Evolutionary conservation across 306 rosid species (phyloP), one percentile per base, ranked within the genome.

Genomic region (Herpetospermum pedunculosum): DNA sequence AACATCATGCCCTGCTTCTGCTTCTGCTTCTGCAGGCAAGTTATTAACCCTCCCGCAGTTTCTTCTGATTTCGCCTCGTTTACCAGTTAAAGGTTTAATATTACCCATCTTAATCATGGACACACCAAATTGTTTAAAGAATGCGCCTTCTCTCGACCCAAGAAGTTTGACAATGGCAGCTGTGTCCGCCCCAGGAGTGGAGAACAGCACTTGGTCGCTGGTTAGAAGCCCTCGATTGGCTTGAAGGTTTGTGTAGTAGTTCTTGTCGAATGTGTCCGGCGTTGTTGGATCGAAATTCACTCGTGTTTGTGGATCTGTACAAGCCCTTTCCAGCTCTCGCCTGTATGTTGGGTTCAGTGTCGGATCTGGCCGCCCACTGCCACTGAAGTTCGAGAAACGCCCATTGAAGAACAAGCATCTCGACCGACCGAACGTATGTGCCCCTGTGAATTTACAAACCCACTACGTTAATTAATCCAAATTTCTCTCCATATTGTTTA

Each of bases 91-190:
- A 0, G 90, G 92, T 59, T 74, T 85, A 0, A 92, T 86, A 58
- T 86, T 88, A 2, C 94, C 97, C 96, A 92, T 89, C 3, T 89
- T 92, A 15, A 88, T 82, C 90, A 86, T 88, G 10, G 97, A 85
- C 25, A 68, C 76, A 25, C 85, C 87, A 76, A 92, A 89, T 2
- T 81, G 81, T 15, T 43, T 59, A 3, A 55, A 55, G 68, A 74
- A 74, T 4, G 71, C 37, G 2, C 30, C 71, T 64, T 64, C 10
- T 23, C 54, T 8, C 14, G 19, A 25, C 18, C 12, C 59, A 26
- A 74, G n/a, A 26, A 23, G 30, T 2, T 41, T 55, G 4, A 74
- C 77, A 23, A 15, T 23, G 0, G 16, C 40, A 0, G 26, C 2
- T 5, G 69, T 74, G 2, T 23, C 40, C 2, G 77, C 69, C 10